Percentiles rank a stretch among this genome's conserved stretches.
phyloP scores from a whole-genome alignment of 176 grass and related monocot species.

The Stipa capillata region DNA sequence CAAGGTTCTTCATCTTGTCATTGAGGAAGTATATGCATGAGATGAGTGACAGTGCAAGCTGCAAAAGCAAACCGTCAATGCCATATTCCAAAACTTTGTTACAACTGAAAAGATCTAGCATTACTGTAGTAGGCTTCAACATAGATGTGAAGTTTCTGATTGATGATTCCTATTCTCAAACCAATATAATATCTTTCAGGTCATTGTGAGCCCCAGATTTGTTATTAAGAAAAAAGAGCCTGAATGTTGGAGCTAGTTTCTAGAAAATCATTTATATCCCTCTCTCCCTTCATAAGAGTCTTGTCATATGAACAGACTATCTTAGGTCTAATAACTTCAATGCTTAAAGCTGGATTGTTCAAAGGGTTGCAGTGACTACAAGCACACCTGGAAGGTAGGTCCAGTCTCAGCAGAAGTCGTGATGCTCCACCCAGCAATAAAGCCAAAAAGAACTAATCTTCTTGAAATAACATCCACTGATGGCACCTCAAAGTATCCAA shows the following conservation, averaged over 20 bases:
- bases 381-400: conserved; percentile 81
- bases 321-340: not conserved
- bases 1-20: conserved; percentile 79
- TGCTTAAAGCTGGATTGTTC: not conserved
- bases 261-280: not conserved
- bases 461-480: conserved; percentile 39
- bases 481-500: conserved; percentile 64
- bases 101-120: not conserved
- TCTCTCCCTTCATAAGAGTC: too few species aligned
- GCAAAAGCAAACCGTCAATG: conserved; percentile 23
- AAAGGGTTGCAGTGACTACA: not conserved
- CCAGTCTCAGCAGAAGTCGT: conserved; percentile 71
- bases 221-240: not conserved
- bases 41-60: conserved; percentile 68
- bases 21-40: conserved; percentile 93
- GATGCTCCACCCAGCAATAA: conserved; percentile 92
- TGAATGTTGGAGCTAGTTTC: not conserved
- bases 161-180: not conserved
- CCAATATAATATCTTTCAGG: not conserved
- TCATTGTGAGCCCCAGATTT: not conserved
- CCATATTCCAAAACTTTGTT: not conserved
- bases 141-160: not conserved
- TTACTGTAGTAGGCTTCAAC: not conserved
- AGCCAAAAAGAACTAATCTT: conserved; percentile 61
- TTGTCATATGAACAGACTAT: too few species aligned